Evolutionary conservation across 2,329 filamentous ascomycete genomes (phyloP).

Genomic region (Aspergillus puulaauensis): DNA sequence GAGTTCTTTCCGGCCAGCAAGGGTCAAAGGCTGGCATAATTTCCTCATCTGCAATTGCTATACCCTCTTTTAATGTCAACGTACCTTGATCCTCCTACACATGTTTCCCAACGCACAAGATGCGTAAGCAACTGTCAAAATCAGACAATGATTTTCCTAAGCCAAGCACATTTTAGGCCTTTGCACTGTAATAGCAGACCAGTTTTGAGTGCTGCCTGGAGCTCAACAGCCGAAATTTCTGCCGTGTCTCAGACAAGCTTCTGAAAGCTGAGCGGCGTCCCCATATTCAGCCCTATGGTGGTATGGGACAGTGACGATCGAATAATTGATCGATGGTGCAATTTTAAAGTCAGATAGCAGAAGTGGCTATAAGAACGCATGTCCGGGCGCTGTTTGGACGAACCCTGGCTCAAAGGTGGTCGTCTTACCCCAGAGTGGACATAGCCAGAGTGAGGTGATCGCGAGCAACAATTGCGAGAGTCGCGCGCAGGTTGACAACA

Average conservation of each 20-base stretch:
- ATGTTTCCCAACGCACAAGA: not conserved
- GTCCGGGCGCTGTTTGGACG: conserved; percentile 16
- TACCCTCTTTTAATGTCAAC: conserved; percentile 4
- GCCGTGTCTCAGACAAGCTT: conserved; percentile 26
- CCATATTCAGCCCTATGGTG: conserved; percentile 9
- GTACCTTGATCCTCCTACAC: not conserved
- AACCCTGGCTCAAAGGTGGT: conserved; percentile 8
- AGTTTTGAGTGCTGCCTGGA: conserved; percentile 9
- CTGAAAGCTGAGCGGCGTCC: not conserved
- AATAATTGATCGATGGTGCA: conserved; percentile 4
- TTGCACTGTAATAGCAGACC: not conserved
- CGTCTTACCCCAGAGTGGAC: conserved; percentile 16
- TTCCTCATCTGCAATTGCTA: not conserved
- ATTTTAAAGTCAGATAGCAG: conserved; percentile 19
- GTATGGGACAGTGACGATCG: not conserved
- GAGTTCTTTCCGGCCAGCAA: not conserved
- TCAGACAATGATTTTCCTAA: not conserved
- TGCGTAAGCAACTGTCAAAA: not conserved
- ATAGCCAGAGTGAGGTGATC: conserved; percentile 33
- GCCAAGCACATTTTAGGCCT: not conserved
- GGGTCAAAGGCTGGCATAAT: not conserved
- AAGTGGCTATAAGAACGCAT: conserved; percentile 16
- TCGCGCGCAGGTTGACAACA: conserved; percentile 16
- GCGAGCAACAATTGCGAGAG: conserved; percentile 30
- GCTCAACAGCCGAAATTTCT: conserved; percentile 31